Evolutionary conservation across 2,329 filamentous ascomycete species (phyloP), one percentile per base, ranked within the genome.

Genomic region (Cordyceps javanica): DNA sequence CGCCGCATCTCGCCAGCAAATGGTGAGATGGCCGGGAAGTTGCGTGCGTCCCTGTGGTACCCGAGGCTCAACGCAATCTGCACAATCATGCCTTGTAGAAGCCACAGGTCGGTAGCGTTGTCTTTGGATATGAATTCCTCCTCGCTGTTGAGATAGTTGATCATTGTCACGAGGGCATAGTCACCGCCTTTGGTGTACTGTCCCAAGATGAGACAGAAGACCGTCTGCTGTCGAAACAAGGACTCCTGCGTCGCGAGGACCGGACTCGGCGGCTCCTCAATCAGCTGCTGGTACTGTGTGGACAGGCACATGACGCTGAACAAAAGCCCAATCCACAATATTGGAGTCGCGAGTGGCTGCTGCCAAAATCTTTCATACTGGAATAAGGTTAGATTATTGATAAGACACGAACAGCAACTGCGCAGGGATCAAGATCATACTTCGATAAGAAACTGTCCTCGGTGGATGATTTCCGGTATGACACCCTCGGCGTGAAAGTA

Each of bases 181-280:
- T 70, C 68, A 1, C 76, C 76, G 3, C 71, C 70, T 13, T 71
- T 74, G 9, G 74, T 75, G 55, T 78, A 80, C 23, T 70, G 60
- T 8, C 69, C 73, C 3, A 72, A 55, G 3, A 68, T 44, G 0
- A 76, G 66, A 30, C 74, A 75, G 34, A 4, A 4, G 7, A 36
- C 4, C 34, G 7, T 55, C 67, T 68, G 44, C 69, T 66, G 6
- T 65, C 67, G 59, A 66, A 68, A 0, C 55, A 38, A 16, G 60
- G 19, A 3, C 32, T 25, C 19, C 16, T 49, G 46, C 28, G 11
- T 23, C 8, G 3, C 34, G 14, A 13, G 34, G 14, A 36, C 34
- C 34, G 9, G 34, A 36, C 14, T 13, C 34, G 9, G 34, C 34
- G 34, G 34, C 9, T 13, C 34, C 14, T 36, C 8, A 7, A 10